These are phyloP conservation scores for Entomortierella parvispora DNA, from an alignment of 192 early-diverging fungal genomes.

Conservation along the genomic window DNA sequence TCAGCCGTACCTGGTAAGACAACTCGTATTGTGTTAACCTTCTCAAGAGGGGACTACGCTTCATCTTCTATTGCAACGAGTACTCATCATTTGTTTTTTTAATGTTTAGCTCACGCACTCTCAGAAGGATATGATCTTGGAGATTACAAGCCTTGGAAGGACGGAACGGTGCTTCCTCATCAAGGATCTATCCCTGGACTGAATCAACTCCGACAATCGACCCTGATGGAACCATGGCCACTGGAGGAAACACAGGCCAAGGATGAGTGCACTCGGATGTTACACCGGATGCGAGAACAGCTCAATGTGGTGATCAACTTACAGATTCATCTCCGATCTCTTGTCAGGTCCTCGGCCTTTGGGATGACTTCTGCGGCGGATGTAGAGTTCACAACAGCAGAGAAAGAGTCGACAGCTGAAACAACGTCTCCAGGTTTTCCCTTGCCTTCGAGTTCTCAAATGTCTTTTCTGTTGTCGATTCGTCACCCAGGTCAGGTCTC, in stretches of 20 bases:
- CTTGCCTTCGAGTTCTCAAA: slow-evolving; percentile 11
- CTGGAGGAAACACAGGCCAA: slow-evolving; percentile 25
- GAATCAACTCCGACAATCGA: slow-evolving; percentile 14
- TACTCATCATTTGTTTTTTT: background rate
- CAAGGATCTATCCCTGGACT: slow-evolving; percentile 16
- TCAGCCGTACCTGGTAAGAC: background rate
- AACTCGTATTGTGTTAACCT: no score
- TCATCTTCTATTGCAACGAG: no score
- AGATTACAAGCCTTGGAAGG: slow-evolving; percentile 43
- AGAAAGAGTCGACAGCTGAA: background rate
- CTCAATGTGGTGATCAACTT: slow-evolving; percentile 48
- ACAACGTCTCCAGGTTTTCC: background rate
- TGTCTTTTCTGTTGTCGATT: slow-evolving; percentile 42
- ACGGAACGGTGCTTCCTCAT: slow-evolving; percentile 29
- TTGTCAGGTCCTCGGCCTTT: background rate
- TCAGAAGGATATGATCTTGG: slow-evolving; percentile 36
- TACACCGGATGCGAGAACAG: slow-evolving; percentile 49
- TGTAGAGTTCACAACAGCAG: background rate
- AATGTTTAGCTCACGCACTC: slow-evolving; percentile 24
- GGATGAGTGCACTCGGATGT: slow-evolving; percentile 40
- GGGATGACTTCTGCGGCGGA: no score
- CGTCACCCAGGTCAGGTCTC: slow-evolving; percentile 48
- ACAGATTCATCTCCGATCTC: slow-evolving; percentile 20
- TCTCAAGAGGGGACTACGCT: no score
- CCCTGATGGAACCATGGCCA: slow-evolving; percentile 37